phyloP scores from a whole-genome alignment of 2,329 filamentous ascomycete genomes.

The Emergomyces pasteurianus region DNA sequence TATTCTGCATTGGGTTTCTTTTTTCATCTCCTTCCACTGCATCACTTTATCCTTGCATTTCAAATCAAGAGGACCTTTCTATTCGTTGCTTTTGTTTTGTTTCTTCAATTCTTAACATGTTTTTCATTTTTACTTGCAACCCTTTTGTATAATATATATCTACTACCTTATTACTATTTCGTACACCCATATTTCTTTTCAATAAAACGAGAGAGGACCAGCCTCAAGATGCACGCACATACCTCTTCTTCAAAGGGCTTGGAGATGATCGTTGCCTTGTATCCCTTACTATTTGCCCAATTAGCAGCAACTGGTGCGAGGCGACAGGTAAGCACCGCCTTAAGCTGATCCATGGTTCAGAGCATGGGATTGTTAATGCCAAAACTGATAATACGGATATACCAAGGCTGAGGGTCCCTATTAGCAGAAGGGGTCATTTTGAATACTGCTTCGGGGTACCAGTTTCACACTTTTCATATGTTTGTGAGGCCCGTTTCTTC shows the following conservation, averaged over 20 bases:
- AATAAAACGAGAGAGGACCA: background rate
- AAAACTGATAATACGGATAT: background rate
- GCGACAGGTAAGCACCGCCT: background rate
- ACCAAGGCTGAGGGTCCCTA: no score
- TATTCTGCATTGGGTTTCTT: background rate
- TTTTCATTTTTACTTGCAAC: background rate
- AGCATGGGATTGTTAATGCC: background rate
- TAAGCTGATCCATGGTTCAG: background rate
- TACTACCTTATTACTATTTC: background rate
- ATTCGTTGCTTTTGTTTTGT: background rate
- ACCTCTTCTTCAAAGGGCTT: background rate
- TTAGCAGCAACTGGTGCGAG: background rate
- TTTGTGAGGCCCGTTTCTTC: no score
- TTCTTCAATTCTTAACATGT: background rate
- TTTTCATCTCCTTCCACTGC: background rate
- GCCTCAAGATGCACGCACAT: background rate
- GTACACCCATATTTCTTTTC: background rate
- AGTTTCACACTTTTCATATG: no score
- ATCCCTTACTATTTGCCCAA: background rate
- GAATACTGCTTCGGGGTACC: no score
- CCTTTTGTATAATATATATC: background rate
- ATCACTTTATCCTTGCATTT: background rate
- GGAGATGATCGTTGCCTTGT: background rate
- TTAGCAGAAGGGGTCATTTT: no score
- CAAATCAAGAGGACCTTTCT: background rate